Evolutionary conservation across 768 basidiomycete genomes (phyloP).

Genomic region (Tricholomella constricta): DNA sequence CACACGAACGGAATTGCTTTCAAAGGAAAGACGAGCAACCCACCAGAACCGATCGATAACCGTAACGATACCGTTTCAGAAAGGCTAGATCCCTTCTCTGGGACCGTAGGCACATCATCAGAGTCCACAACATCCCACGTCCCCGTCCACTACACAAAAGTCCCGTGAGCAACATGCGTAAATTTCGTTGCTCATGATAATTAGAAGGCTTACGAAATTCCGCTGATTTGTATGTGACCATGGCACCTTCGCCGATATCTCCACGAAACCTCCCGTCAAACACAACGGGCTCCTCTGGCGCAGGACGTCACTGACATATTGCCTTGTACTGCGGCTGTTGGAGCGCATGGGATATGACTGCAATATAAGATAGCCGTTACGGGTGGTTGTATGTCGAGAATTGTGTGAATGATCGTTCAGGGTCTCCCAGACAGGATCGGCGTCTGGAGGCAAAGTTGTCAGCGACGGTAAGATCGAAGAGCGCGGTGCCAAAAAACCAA

Average conservation of each 20-base stretch:
- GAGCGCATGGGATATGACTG: background rate
- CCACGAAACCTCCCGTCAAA: constrained; percentile 22
- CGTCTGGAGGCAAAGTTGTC: constrained; percentile 3
- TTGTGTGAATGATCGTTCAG: background rate
- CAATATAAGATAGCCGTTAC: constrained; percentile 7
- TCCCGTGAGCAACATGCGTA: background rate
- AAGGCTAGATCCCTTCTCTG: background rate
- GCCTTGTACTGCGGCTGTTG: background rate
- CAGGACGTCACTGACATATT: constrained; percentile 9
- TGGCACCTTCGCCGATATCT: constrained; percentile 12
- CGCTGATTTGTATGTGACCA: background rate
- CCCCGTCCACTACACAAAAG: constrained; percentile 9
- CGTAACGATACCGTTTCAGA: background rate
- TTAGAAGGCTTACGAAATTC: background rate
- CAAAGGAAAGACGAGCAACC: too few species aligned
- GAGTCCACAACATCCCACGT: background rate
- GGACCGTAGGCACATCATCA: background rate
- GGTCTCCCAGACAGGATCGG: constrained; percentile 17
- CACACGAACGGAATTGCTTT: too few species aligned
- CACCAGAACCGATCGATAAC: constrained; percentile 3
- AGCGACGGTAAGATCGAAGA: background rate
- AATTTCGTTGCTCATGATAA: background rate
- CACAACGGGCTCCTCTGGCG: constrained; percentile 16
- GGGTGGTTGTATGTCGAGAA: constrained; percentile 9
- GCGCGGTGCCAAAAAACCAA: background rate